These are phyloP conservation scores for Fistulifera pelliculosa DNA, from an alignment of 108 stramenopile species.

Conservation along the genomic window DNA sequence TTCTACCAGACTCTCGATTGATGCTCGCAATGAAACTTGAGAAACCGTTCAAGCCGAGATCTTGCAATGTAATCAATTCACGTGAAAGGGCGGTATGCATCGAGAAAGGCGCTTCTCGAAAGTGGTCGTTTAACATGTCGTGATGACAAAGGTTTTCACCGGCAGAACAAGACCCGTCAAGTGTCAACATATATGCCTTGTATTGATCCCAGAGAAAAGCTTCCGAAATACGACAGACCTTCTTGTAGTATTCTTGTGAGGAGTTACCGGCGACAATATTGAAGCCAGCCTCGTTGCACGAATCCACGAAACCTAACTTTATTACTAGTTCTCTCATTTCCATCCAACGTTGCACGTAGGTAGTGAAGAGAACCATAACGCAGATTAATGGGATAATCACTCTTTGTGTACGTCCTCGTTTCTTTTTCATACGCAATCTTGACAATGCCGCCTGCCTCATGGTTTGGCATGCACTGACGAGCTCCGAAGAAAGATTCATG, in stretches of 20 bases:
- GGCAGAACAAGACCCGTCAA: neutral
- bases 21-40: neutral
- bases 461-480: slow-evolving; percentile 18
- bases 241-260: neutral
- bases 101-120: slow-evolving; percentile 12
- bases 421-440: slow-evolving; percentile 6
- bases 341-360: slow-evolving; percentile 4
- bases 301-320: slow-evolving; percentile 11
- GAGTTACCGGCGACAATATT: too few relatives aligned
- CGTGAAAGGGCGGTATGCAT: slow-evolving; percentile 14
- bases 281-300: neutral
- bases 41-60: neutral
- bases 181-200: neutral
- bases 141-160: neutral
- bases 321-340: neutral
- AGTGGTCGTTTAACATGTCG: neutral
- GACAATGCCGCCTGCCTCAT: slow-evolving; percentile 23
- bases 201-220: slow-evolving; percentile 11
- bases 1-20: neutral
- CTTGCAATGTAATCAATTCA: slow-evolving; percentile 6
- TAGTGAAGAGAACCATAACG: slow-evolving; percentile 7
- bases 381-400: slow-evolving; percentile 12
- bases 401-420: slow-evolving; percentile 13
- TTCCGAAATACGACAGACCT: slow-evolving; percentile 13
- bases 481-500: slow-evolving; percentile 14